A percentile compares a stretch with the other conserved stretches of the same genome.
phyloP scores from a whole-genome alignment of 108 stramenopile species.

The Cyclotella sp. region DNA sequence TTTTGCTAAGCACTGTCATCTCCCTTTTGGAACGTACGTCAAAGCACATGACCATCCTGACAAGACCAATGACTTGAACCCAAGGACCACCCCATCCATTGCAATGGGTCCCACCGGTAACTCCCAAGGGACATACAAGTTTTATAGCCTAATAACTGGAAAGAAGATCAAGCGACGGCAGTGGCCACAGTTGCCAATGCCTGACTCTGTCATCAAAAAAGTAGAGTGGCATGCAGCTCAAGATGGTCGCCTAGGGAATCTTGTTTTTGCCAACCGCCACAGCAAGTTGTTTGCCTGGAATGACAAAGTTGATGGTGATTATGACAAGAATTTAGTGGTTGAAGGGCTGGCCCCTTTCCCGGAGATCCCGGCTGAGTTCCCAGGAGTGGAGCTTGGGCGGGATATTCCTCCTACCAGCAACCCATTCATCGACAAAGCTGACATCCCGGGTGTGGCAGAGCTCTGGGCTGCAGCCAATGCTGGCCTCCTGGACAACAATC shows the following conservation, averaged over 20 bases:
- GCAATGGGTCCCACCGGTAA: no score
- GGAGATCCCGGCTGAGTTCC: conserved; percentile 2
- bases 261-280: conserved; percentile 15
- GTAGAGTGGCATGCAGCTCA: conserved; percentile 15
- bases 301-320: conserved; percentile 1
- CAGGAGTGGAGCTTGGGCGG: background rate
- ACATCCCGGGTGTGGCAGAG: conserved; percentile 11
- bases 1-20: conserved; percentile 28
- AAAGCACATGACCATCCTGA: background rate
- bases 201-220: conserved; percentile 11
- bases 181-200: conserved; percentile 1
- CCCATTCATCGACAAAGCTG: conserved; percentile 25
- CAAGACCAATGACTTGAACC: background rate
- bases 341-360: background rate
- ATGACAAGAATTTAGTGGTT: background rate
- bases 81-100: conserved; percentile 4
- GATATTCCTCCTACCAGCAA: background rate
- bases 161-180: conserved; percentile 13
- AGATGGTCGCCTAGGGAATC: conserved; percentile 22
- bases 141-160: conserved; percentile 36
- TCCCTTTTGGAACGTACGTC: conserved; percentile 13
- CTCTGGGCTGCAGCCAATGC: background rate
- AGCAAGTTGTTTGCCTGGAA: background rate
- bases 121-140: conserved; percentile 57
- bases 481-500: conserved; percentile 15